These are phyloP conservation scores for Curvularia eragrostidis DNA, from an alignment of 2,329 filamentous ascomycete species.

Conservation along the genomic window DNA sequence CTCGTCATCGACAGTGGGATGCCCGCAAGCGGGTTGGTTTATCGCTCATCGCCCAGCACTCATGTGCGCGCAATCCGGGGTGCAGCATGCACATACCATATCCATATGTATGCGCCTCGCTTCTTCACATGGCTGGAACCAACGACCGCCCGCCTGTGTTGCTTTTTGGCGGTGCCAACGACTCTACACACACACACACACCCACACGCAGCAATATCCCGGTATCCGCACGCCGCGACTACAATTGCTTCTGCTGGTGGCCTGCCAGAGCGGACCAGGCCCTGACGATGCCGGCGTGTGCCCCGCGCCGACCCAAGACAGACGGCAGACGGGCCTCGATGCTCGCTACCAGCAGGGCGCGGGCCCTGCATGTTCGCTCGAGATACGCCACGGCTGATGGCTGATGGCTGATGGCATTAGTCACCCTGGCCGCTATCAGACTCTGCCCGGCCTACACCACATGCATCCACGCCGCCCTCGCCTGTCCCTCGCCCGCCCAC, in stretches of 20 bases:
- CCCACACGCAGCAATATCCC: too few relatives aligned
- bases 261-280: background rate
- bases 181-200: background rate
- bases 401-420: too few relatives aligned
- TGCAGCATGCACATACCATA: slow-evolving; percentile 23
- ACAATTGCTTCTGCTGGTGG: background rate
- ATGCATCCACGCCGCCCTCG: background rate
- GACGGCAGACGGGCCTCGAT: slow-evolving; percentile 7
- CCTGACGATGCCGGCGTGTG: background rate
- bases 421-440: slow-evolving; percentile 15
- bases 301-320: too few relatives aligned
- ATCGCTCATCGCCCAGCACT: slow-evolving; percentile 13
- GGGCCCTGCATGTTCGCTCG: slow-evolving; percentile 14
- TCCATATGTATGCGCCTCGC: slow-evolving; percentile 6
- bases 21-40: slow-evolving; percentile 16
- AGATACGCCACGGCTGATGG: slow-evolving; percentile 5
- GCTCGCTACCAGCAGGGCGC: slow-evolving; percentile 6
- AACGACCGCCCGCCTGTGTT: background rate
- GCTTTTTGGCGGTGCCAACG: background rate
- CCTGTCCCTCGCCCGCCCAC: background rate
- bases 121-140: slow-evolving; percentile 24
- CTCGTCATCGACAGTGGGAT: slow-evolving; percentile 14
- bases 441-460: background rate
- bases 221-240: background rate
- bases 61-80: slow-evolving; percentile 23